These are phyloP conservation scores for Wickerhamiella lipophila DNA, from an alignment of 805 yeast species.

Conservation along the genomic window DNA sequence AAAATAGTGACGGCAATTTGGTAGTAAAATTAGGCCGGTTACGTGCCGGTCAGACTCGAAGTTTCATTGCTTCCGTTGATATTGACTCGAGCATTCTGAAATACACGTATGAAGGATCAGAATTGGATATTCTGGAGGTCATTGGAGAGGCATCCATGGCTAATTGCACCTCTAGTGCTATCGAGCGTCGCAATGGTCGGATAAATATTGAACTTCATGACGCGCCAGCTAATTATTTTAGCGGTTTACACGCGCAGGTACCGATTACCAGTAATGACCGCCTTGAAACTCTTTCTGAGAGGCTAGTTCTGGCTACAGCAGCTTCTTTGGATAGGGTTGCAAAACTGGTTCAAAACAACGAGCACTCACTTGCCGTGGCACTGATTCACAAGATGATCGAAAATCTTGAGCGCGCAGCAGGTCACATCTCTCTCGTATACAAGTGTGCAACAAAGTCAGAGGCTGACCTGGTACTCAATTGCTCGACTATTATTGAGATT, in stretches of 20 bases:
- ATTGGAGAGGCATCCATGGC: constrained; percentile 2
- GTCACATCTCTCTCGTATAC: not conserved
- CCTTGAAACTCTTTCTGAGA: not conserved
- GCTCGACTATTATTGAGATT: not conserved
- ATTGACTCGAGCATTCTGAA: constrained; percentile 1
- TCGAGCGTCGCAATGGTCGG: not conserved
- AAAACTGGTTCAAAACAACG: not conserved
- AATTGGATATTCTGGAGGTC: constrained; percentile 7
- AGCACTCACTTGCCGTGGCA: not conserved
- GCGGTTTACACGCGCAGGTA: not conserved
- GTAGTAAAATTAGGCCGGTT: constrained; percentile 7
- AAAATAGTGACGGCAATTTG: not conserved
- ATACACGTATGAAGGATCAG: not conserved
- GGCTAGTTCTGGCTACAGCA: constrained; percentile 5
- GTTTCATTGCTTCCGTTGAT: constrained; percentile 4
- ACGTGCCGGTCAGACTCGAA: constrained; percentile 6
- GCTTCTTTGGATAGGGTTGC: not conserved
- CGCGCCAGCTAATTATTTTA: not conserved
- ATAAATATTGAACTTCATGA: not conserved
- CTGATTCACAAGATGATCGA: not conserved
- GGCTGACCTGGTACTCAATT: not conserved
- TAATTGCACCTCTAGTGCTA: not conserved
- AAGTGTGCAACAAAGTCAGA: not conserved
- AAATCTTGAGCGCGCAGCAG: not conserved
- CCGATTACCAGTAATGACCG: not conserved